Evolutionary conservation across 768 basidiomycete genomes (phyloP).

Genomic region (Scleroderma citrinum): DNA sequence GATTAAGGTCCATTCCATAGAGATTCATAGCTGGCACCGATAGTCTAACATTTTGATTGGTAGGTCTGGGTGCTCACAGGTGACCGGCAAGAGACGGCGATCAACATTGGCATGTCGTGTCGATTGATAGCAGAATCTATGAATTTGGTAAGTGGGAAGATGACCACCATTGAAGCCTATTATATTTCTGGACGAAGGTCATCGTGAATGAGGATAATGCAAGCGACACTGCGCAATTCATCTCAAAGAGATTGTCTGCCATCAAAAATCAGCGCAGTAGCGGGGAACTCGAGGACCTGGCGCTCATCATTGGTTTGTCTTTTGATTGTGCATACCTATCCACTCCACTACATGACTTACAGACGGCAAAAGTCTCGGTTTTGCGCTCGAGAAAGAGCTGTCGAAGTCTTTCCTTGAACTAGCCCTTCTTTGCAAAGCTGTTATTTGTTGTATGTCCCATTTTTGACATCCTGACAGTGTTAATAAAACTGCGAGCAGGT

Average conservation of each 20-base stretch:
- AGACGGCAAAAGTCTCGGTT: conserved; percentile 95
- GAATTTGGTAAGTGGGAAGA: conserved; percentile 66
- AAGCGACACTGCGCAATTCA: conserved; percentile 76
- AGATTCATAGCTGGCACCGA: not conserved
- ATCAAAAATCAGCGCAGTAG: conserved; percentile 89
- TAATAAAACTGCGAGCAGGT: conserved; percentile 39
- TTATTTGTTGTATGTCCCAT: conserved; percentile 77
- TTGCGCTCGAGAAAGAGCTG: conserved; percentile 88
- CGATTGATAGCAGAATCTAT: conserved; percentile 96
- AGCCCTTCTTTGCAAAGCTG: conserved; percentile 97
- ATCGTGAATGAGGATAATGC: conserved; percentile 89
- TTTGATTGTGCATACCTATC: not conserved
- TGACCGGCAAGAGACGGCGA: conserved; percentile 97
- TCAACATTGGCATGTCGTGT: conserved; percentile 98
- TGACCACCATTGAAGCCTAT: not conserved
- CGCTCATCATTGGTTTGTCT: conserved; percentile 80
- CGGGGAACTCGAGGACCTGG: conserved; percentile 93
- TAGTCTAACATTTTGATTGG: conserved; percentile 2
- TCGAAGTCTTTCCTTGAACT: conserved; percentile 89
- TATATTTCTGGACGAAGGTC: conserved; percentile 45
- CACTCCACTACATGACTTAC: not conserved
- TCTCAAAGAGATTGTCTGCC: conserved; percentile 82
- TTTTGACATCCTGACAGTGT: not conserved
- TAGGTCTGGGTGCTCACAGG: conserved; percentile 97
- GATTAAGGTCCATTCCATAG: conserved; percentile 61